Conservation (phyloP, 495 filamentous ascomycete genomes). For the Penicillium bovifimosum region DNA sequence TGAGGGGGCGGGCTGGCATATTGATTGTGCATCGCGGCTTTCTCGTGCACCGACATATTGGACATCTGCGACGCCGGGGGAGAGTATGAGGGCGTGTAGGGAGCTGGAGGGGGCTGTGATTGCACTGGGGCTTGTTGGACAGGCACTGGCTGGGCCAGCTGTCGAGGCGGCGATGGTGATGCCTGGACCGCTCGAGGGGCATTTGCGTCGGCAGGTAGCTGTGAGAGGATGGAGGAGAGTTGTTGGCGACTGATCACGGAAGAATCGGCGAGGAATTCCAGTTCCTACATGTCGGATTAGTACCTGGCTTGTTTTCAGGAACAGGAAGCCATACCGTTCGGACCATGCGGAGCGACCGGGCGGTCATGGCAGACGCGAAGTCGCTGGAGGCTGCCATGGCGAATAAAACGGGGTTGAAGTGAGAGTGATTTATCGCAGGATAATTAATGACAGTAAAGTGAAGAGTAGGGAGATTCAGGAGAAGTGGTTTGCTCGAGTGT, state of each 20-base stretch:
- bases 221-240: constrained; percentile 62
- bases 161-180: constrained; percentile 10
- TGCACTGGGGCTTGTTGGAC: constrained; percentile 25
- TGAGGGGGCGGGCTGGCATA: constrained; percentile 43
- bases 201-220: constrained; percentile 57
- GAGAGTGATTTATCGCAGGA: not conserved
- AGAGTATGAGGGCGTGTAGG: constrained; percentile 41
- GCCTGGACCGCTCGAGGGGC: constrained; percentile 12
- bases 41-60: constrained; percentile 48
- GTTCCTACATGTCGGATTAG: constrained; percentile 57
- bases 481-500: not conserved
- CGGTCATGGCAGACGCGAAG: constrained; percentile 52
- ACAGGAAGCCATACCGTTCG: constrained; percentile 58
- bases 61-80: constrained; percentile 42
- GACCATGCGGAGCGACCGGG: constrained; percentile 79
- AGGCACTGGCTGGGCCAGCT: constrained; percentile 20
- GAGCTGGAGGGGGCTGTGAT: constrained; percentile 31
- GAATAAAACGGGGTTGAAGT: not conserved
- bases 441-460: not conserved
- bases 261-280: constrained; percentile 80
- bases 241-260: constrained; percentile 64
- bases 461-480: not conserved
- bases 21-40: constrained; percentile 48
- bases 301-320: not conserved
- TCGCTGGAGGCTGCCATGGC: constrained; percentile 37